Evolutionary conservation across 371 early-diverging fungal species (phyloP), one percentile per base, ranked within the genome.

Genomic region (Mortierella sp.): DNA sequence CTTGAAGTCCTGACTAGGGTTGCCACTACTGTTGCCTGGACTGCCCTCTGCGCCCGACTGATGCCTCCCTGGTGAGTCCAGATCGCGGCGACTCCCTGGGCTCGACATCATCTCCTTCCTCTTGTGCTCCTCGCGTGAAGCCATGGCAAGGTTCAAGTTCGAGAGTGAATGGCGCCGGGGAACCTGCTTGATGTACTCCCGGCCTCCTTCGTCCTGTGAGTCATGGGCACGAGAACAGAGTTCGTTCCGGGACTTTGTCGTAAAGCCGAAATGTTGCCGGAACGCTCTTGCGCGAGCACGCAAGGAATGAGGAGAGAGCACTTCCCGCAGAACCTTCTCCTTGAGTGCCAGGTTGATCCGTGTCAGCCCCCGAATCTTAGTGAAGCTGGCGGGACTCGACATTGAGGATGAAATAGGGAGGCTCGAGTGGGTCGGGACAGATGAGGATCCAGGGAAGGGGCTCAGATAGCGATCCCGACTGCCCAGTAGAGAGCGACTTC

Each of bases 261-360:
- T 22, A 10, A 71, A 75, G 4, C 79, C 77, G 70, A 80, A 76
- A 55, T 80, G 79, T 58, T 82, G 64, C 4, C 79, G 66, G 76
- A 85, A 82, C 11, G 86, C 72, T 55, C 40, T 70, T 37, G 81
- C 86, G 13, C 94, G 88, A 48, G 91, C 90, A 55, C 87, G 87
- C 6, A 94, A 71, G 14, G 94, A 92, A 63, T 90, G 85, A 0
- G 93, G 93, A 5, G 95, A 93, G 61, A 95, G 91, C 0, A 94
- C 95, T 45, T 96, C 96, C 22, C 88, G 87, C 37, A 96, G 79
- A 0, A 96, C 93, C 77, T 92, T 90, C 71, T 95, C 93, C 75
- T 94, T 91, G 73, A 91, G 86, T 41, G 86, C 86, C 70, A 82
- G 74, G 71, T 86, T 90, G 76, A 85, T 86, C 66, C 76, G 86